These are phyloP conservation scores for Artemisia annua DNA, from an alignment of 129 eudicot genomes.

Conservation along the genomic window DNA sequence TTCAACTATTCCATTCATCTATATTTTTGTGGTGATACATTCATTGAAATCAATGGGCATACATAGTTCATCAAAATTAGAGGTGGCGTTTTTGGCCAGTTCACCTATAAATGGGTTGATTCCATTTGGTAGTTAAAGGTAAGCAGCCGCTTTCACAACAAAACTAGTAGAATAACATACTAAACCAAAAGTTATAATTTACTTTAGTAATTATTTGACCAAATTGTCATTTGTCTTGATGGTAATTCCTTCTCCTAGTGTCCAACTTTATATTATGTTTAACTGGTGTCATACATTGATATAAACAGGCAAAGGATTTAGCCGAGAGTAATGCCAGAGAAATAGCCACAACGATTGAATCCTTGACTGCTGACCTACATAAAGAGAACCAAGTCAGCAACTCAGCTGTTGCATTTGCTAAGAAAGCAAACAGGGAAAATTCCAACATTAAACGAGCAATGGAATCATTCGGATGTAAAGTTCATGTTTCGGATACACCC, in stretches of 20 bases:
- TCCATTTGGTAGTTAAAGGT: no score
- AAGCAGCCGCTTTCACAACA: no score
- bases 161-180: no score
- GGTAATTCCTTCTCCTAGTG: not conserved
- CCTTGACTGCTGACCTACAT: conserved; percentile 61
- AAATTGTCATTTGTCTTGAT: not conserved
- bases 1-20: not conserved
- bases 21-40: no score
- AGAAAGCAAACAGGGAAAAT: conserved; percentile 59
- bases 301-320: conserved; percentile 69
- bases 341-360: conserved; percentile 42
- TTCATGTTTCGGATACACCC: conserved; percentile 63
- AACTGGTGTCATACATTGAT: no score
- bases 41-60: no score
- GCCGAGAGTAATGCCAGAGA: conserved; percentile 71
- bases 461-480: conserved; percentile 77
- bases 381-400: conserved; percentile 63
- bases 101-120: no score
- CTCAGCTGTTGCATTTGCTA: conserved; percentile 63
- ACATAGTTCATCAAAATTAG: no score
- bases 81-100: no score
- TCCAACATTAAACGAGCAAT: conserved; percentile 77
- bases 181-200: no score
- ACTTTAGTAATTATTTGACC: no score
- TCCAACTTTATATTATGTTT: no score